Evolutionary conservation across 495 filamentous ascomycete species (phyloP).

Genomic region (Chlorociboria aeruginascens): DNA sequence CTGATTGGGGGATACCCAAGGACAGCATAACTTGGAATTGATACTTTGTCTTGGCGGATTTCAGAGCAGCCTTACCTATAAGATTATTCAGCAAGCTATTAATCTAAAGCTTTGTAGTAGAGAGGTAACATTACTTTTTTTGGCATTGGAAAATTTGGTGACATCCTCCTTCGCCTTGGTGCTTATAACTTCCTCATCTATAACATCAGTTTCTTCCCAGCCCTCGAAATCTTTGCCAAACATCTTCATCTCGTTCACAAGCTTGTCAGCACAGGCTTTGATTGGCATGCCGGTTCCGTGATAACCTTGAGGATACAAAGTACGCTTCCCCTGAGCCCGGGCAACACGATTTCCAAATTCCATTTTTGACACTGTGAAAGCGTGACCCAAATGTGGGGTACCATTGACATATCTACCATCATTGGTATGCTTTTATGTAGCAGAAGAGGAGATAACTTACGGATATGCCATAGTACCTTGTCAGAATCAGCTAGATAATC

Average conservation of each 20-base stretch:
- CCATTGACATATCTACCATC: slow-evolving; percentile 65
- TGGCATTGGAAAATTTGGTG: slow-evolving; percentile 73
- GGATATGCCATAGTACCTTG: slow-evolving; percentile 71
- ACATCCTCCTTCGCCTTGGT: slow-evolving; percentile 47
- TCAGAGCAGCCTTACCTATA: slow-evolving; percentile 72
- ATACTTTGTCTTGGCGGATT: slow-evolving; percentile 81
- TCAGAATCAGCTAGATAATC: too few species aligned
- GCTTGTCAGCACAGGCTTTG: slow-evolving; percentile 93
- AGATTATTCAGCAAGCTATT: too few species aligned
- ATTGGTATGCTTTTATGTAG: too few species aligned
- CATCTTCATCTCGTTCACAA: slow-evolving; percentile 73
- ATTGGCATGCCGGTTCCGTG: slow-evolving; percentile 98
- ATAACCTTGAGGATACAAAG: slow-evolving; percentile 82
- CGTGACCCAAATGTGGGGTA: slow-evolving; percentile 82
- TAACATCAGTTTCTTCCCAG: slow-evolving; percentile 28
- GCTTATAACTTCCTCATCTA: slow-evolving; percentile 13
- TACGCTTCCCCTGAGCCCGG: slow-evolving; percentile 79
- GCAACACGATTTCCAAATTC: slow-evolving; percentile 79
- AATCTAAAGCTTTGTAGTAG: too few species aligned
- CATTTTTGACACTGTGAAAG: slow-evolving; percentile 79
- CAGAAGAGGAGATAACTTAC: slow-evolving; percentile 18
- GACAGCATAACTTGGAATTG: slow-evolving; percentile 86
- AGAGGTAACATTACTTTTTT: slow-evolving; percentile 39
- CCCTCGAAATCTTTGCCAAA: slow-evolving; percentile 82
- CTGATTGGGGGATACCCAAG: slow-evolving; percentile 66